Evolutionary conservation across 116 monocot species (phyloP).

Genomic region (Posidonia oceanica): DNA sequence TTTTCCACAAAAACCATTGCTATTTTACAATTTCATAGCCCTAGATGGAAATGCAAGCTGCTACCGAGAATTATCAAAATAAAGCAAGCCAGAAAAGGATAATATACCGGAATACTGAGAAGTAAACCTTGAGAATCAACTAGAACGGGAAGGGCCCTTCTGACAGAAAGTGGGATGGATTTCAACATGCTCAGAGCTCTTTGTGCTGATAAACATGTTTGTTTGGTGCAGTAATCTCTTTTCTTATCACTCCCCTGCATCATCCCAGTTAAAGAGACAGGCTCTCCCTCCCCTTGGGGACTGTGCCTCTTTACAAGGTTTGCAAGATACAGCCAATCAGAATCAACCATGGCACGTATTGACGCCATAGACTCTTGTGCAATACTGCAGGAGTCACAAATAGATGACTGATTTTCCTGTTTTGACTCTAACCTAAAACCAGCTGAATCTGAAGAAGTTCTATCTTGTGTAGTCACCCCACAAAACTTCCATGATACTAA

Average conservation of each 20-base stretch:
- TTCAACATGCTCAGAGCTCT: conserved; percentile 53
- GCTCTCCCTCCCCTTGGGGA: background rate
- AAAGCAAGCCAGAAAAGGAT: background rate
- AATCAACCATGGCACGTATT: conserved; percentile 79
- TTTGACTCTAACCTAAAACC: background rate
- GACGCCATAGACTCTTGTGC: conserved; percentile 9
- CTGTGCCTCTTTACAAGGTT: conserved; percentile 22
- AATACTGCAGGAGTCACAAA: conserved; percentile 38
- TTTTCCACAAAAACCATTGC: no score
- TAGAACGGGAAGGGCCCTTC: conserved; percentile 74
- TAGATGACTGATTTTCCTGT: conserved; percentile 7
- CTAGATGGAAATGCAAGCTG: no score
- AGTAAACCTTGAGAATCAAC: conserved; percentile 44
- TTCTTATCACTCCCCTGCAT: background rate
- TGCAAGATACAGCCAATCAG: conserved; percentile 89
- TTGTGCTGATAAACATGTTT: conserved; percentile 35
- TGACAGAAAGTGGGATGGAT: conserved; percentile 70
- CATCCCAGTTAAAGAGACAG: conserved; percentile 4
- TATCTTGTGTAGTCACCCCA: conserved; percentile 9
- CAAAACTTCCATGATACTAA: conserved; percentile 46
- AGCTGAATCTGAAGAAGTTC: background rate
- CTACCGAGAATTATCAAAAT: background rate
- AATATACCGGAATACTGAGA: conserved; percentile 68
- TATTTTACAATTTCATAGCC: no score
- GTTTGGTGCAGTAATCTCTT: conserved; percentile 2